phyloP scores from a whole-genome alignment of 306 rosid genomes.

The Malus fusca region DNA sequence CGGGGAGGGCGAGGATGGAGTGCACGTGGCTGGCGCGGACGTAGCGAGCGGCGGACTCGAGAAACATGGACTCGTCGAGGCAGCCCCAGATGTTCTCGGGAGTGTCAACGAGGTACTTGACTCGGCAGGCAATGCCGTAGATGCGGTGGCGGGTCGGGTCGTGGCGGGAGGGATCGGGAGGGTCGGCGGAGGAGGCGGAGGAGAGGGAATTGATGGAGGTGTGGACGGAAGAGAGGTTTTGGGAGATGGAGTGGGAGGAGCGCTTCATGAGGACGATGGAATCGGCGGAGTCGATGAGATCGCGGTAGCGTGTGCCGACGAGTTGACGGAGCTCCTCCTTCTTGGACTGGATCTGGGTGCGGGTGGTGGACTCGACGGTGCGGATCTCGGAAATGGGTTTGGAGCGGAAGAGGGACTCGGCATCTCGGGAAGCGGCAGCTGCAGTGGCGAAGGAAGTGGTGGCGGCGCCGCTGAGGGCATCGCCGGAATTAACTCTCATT shows the following conservation, averaged over 20 bases:
- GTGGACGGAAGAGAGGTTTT: conserved; percentile 57
- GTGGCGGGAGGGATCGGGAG: conserved; percentile 25
- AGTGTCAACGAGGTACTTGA: conserved; percentile 86
- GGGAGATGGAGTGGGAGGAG: conserved; percentile 56
- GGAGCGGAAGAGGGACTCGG: conserved; percentile 71
- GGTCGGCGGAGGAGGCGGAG: conserved; percentile 9
- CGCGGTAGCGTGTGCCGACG: conserved; percentile 91
- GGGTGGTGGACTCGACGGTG: conserved; percentile 55
- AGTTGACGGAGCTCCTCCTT: conserved; percentile 98
- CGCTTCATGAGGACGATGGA: conserved; percentile 82
- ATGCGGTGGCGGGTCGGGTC: conserved; percentile 38
- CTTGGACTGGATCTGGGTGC: conserved; percentile 80
- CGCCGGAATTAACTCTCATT: not conserved
- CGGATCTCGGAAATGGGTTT: conserved; percentile 86
- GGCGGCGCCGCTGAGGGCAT: not conserved
- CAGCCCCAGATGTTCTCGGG: conserved; percentile 98
- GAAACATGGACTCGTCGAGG: conserved; percentile 88
- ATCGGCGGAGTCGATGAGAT: conserved; percentile 94
- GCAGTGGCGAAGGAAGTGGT: not conserved
- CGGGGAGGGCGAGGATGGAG: conserved; percentile 22
- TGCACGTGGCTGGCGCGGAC: conserved; percentile 80
- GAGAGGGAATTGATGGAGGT: conserved; percentile 57
- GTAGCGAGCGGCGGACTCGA: conserved; percentile 78
- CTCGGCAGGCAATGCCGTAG: conserved; percentile 77
- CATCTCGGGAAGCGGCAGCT: conserved; percentile 33